Evolutionary conservation across 305 asterid genomes (phyloP), one percentile per base, ranked within the genome.

Genomic region (Fraxinus floribunda): DNA sequence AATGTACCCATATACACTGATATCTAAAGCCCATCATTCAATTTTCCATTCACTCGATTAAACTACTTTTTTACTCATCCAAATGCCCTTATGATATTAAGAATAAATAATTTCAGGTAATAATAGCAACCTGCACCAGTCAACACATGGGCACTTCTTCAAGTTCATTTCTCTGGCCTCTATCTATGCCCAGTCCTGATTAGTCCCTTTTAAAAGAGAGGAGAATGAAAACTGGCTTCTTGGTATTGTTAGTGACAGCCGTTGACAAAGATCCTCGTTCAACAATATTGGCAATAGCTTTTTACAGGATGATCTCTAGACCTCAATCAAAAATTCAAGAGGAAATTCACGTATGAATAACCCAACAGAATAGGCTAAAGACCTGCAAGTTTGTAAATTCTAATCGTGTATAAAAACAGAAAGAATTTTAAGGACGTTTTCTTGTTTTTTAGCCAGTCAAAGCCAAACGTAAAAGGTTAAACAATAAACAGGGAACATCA

Each of bases 401-500:
- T 64, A 64, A 64, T 64, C 0, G 7, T 2, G 7, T 9, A 64
- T 22, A 64, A 64, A 22, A 22, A 9, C 24, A 64, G 34, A 20
- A 64, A 64, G 72, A 64, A 64, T 24, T 24, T 64, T 64, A 64
- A 64, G 34, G 72, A 64, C 72, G 1, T 9, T 60, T 20, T 60
- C 70, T 60, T 60, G 78, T 29, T 75, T 57, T 36, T 77, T 39
- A 79, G 24, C 39, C 57, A 44, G 35, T 78, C 79, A 24, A 78
- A 64, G 32, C 15, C 34, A 9, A 18, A 75, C 36, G 41, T 15
- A 5, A 55, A 15, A 78, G 38, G 55, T 15, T 13, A 55, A 64
- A 41, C 39, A 71, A 75, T 66, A 77, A 34, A 4, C 32, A 24
- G 20, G 36, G 60, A 38, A 36, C 55, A 34, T 49, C 77, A 20